Evolutionary conservation across 1,284 basidiomycete species (phyloP).

Genomic region (Rhodotorula sp.): DNA sequence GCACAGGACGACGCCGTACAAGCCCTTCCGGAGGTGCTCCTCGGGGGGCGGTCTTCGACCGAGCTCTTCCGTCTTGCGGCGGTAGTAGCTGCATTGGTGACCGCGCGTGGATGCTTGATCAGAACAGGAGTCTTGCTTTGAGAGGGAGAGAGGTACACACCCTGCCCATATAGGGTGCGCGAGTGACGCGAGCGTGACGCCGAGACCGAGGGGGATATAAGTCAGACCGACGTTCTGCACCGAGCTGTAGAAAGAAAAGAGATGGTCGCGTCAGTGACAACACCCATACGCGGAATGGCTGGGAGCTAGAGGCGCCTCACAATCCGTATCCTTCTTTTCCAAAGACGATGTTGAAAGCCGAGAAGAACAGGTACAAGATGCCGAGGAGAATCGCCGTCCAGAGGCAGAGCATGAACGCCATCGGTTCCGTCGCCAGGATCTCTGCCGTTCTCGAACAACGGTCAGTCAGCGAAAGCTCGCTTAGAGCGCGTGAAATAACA

Average conservation of each 20-base stretch:
- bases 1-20: constrained; percentile 65
- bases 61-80: constrained; percentile 48
- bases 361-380: constrained; percentile 67
- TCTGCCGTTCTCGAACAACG: constrained; percentile 52
- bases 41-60: constrained; percentile 63
- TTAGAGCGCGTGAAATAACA: not conserved
- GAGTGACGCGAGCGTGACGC: constrained; percentile 59
- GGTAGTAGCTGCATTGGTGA: constrained; percentile 45
- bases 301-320: constrained; percentile 29
- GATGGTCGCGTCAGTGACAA: no score
- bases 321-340: constrained; percentile 64
- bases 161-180: constrained; percentile 66
- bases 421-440: constrained; percentile 65
- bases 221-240: constrained; percentile 60
- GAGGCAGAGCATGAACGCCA: constrained; percentile 67
- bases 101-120: no score
- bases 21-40: constrained; percentile 63
- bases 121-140: no score
- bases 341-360: constrained; percentile 70
- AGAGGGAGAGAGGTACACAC: constrained; percentile 46
- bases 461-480: not conserved
- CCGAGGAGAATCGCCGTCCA: constrained; percentile 67
- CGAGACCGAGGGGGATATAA: constrained; percentile 70
- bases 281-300: no score
- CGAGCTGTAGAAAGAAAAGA: no score